phyloP scores from a whole-genome alignment of 2,329 filamentous ascomycete genomes.

The Ophiostoma tasmaniense region DNA sequence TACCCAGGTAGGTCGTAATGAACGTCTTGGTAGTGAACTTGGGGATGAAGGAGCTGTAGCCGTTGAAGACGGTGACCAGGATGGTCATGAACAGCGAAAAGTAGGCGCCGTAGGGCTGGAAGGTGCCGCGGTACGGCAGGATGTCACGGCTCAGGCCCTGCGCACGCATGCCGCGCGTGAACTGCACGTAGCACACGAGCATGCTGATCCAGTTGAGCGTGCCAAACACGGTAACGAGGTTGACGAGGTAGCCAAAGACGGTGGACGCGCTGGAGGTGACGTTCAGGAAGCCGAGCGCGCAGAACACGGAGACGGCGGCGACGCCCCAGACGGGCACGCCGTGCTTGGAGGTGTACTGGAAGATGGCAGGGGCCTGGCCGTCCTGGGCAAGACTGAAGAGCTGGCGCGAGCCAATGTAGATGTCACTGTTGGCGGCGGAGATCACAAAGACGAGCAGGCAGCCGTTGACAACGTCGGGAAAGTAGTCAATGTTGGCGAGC shows the following conservation, averaged over 20 bases:
- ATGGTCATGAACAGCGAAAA: slow-evolving; percentile 8
- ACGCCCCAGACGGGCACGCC: slow-evolving; percentile 59
- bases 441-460: slow-evolving; percentile 70
- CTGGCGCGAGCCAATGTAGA: slow-evolving; percentile 64
- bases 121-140: slow-evolving; percentile 52
- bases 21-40: slow-evolving; percentile 4
- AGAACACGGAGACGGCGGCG: slow-evolving; percentile 46
- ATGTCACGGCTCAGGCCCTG: slow-evolving; percentile 49
- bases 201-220: slow-evolving; percentile 57
- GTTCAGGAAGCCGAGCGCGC: slow-evolving; percentile 60
- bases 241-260: slow-evolving; percentile 66
- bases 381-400: slow-evolving; percentile 58
- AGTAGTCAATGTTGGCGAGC: slow-evolving; percentile 45
- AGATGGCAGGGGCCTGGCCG: slow-evolving; percentile 51
- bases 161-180: slow-evolving; percentile 50
- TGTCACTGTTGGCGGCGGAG: slow-evolving; percentile 68
- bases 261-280: slow-evolving; percentile 46
- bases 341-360: slow-evolving; percentile 49
- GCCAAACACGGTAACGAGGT: slow-evolving; percentile 26
- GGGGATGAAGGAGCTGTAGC: slow-evolving; percentile 7
- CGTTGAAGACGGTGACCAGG: slow-evolving; percentile 7
- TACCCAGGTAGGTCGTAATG: slow-evolving; percentile 7
- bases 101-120: slow-evolving; percentile 41
- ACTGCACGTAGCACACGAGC: slow-evolving; percentile 59
- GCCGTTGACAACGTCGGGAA: slow-evolving; percentile 66